These are phyloP conservation scores for Colletotrichum spinosum DNA, from an alignment of 2,329 filamentous ascomycete species.

Conservation along the genomic window DNA sequence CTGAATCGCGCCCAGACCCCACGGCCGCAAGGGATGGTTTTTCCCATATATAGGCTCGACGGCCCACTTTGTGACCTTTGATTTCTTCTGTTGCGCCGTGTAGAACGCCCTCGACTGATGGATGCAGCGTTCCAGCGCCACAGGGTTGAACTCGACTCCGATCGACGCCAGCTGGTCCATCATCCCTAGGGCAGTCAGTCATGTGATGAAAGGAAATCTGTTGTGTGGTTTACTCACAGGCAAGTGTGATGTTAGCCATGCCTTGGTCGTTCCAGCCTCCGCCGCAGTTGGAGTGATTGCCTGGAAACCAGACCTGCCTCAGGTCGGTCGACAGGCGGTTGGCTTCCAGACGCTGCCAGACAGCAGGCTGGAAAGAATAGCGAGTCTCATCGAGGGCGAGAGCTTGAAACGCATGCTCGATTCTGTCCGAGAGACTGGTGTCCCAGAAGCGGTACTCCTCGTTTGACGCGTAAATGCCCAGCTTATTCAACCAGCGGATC, in stretches of 20 bases:
- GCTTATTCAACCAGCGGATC: constrained; percentile 56
- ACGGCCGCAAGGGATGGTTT: constrained; percentile 61
- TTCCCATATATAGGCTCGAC: constrained; percentile 58
- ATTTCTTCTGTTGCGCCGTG: constrained; percentile 39
- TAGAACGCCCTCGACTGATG: constrained; percentile 43
- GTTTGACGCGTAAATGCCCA: constrained; percentile 59
- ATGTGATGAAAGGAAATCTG: too few species aligned
- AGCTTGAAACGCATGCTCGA: constrained; percentile 70
- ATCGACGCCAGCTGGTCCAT: constrained; percentile 66
- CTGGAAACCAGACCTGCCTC: constrained; percentile 74
- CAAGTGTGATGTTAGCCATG: constrained; percentile 52
- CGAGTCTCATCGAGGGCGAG: constrained; percentile 69
- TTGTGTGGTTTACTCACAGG: constrained; percentile 46
- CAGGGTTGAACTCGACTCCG: constrained; percentile 61
- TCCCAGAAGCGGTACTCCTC: constrained; percentile 66
- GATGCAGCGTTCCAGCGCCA: constrained; percentile 55
- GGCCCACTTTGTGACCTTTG: constrained; percentile 53
- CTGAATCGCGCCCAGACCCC: constrained; percentile 59
- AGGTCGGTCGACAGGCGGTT: constrained; percentile 56
- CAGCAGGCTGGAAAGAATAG: constrained; percentile 64
- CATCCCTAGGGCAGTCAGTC: constrained; percentile 53
- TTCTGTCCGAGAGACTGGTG: constrained; percentile 62
- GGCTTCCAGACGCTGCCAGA: constrained; percentile 61
- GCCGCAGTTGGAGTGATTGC: constrained; percentile 77
- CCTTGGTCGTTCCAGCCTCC: constrained; percentile 71